Conservation (phyloP, 176 grass and related monocot genomes). For the Pharus latifolius region DNA sequence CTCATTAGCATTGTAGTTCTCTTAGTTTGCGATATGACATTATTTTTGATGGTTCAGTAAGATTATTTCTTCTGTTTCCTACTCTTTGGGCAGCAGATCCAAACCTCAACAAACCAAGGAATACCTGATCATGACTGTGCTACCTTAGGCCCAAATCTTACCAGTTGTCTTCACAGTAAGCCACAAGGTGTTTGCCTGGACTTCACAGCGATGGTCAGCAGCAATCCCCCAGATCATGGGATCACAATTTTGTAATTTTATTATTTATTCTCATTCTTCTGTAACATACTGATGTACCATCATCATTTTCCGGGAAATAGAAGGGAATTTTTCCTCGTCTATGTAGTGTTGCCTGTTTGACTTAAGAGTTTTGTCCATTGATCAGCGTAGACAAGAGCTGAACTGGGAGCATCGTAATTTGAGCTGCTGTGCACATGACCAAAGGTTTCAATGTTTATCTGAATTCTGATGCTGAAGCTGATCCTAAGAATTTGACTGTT, state of each 20-base stretch:
- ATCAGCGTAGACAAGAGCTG: too few species aligned
- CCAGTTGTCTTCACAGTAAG: neutral
- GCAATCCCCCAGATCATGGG: neutral
- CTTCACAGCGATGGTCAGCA: neutral
- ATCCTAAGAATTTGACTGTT: too few species aligned
- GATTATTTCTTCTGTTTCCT: neutral
- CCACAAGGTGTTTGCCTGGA: neutral
- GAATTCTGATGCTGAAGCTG: too few species aligned
- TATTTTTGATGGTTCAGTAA: neutral
- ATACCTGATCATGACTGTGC: neutral
- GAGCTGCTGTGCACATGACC: too few species aligned
- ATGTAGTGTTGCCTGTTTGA: too few species aligned
- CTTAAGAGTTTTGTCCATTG: too few species aligned
- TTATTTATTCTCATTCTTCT: neutral
- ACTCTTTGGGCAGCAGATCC: neutral
- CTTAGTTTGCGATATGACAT: neutral
- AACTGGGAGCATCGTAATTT: too few species aligned
- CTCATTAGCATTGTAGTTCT: neutral
- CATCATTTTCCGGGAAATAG: neutral
- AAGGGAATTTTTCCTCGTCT: neutral
- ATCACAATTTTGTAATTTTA: constrained; percentile 17
- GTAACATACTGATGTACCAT: constrained; percentile 18
- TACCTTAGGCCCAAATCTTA: neutral
- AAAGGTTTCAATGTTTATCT: too few species aligned
- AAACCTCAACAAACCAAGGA: neutral